Evolutionary conservation across 257 asterid species (phyloP), one percentile per base, ranked within the genome.

Genomic region (Catharanthus roseus): DNA sequence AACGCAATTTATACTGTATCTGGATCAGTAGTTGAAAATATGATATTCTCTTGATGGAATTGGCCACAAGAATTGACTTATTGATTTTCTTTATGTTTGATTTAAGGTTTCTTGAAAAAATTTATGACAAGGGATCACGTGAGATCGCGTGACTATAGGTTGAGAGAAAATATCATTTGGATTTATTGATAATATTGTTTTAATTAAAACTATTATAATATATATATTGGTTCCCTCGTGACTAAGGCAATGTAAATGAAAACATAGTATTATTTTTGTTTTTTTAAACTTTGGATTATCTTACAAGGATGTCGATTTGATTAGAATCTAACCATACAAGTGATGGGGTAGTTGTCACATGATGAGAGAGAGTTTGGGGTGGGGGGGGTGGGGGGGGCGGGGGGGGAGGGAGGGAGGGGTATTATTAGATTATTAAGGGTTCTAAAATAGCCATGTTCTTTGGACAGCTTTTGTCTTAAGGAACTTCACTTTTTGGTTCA

Each of bases 111-210:
- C 49, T 38, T 77, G 53, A 50, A 23, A 31, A 69, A 5, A 24
- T 34, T n/a, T 69, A 68, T 72, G 69, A 76, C 70, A 79, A 61
- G 80, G 68, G 82, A 80, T 84, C 95, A 86, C 92, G 87, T 88
- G 92, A 82, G 65, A 82, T 80, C 89, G 87, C 92, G 87, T 88
- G 95, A 88, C 84, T 81, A 75, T 73, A 75, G 83, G 79, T 81
- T 70, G 73, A 29, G 49, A 79, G 82, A 81, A 72, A 78, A 77
- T 77, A 53, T 77, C 57, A 77, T 80, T 80, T 64, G 73, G 79
- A 74, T 79, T 73, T 74, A n/a, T 36, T 64, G 39, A 36, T 63
- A 11, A 62, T 55, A 34, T 45, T 38, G n/a, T 21, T 34, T 21
- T 54, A 36, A 68, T n/a, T n/a, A n/a, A n/a, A n/a, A n/a, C n/a